Conservation (phyloP, 2,329 filamentous ascomycete genomes). For the Penicillium sp. region DNA sequence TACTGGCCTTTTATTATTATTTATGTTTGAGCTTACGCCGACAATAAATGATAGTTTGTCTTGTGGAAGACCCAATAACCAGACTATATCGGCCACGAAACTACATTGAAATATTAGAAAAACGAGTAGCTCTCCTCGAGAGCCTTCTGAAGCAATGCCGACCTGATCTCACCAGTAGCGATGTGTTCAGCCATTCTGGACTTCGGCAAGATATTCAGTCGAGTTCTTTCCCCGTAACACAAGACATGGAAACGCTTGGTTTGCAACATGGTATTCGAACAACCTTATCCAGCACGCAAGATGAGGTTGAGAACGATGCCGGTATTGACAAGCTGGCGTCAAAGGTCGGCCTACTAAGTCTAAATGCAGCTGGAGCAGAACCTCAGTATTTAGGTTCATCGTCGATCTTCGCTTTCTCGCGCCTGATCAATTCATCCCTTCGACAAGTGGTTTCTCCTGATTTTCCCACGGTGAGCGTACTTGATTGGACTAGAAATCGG, state of each 20-base stretch:
- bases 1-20: neutral
- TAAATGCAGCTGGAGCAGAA: conserved; percentile 14
- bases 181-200: neutral
- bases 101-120: conserved; percentile 27
- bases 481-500: neutral
- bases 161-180: conserved; percentile 15
- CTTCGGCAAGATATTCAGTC: neutral
- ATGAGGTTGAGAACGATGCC: neutral
- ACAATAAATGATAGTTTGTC: conserved; percentile 1
- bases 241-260: neutral
- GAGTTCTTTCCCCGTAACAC: neutral
- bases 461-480: neutral
- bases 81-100: conserved; percentile 26
- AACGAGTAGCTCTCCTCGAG: conserved; percentile 24
- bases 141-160: conserved; percentile 7
- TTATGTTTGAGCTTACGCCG: neutral
- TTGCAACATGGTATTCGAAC: neutral
- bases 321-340: conserved; percentile 1
- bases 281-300: neutral
- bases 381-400: conserved; percentile 27
- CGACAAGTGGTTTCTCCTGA: conserved; percentile 1
- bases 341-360: neutral
- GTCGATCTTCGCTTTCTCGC: conserved; percentile 26
- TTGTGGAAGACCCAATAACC: conserved; percentile 24
- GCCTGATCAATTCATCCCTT: conserved; percentile 18